Evolutionary conservation across 106 monocot genomes (phyloP), one percentile per base, ranked within the genome.

Genomic region (Vanilla planifolia): DNA sequence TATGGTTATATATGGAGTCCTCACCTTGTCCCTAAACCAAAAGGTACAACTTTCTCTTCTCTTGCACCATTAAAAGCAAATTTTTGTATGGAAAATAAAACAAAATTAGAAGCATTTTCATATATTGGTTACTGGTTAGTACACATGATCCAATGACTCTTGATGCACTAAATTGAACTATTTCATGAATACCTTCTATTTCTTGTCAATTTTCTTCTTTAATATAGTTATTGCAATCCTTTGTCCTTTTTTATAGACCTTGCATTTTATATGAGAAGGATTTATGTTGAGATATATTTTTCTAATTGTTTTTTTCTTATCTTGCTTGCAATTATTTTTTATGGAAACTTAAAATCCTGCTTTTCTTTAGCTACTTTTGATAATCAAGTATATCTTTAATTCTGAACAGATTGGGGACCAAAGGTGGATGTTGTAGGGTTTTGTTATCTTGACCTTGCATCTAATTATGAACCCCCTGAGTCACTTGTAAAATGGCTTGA

Each of bases 401-500:
- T 48, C 2, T 30, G 43, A 73, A 35, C 73, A 92, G 86, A 92
- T 60, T 92, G 87, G 87, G 87, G 92, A 26, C 71, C 87, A 19
- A 83, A 83, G 61, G 68, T 92, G 57, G 87, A 92, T 66, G 81
- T 87, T 36, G 92, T 88, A 64, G 92, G 92, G 5, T 92, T 86
- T 84, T 92, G 80, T 70, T 92, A 87, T 56, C 82, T 92, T 68
- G 83, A 92, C 64, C 78, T 92, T 59, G 84, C 86, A 55, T 77
- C 92, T 71, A 92, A 88, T 44, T 88, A 81, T 68, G 65, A 73
- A 65, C 87, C 92, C 24, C 84, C 84, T 16, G 72, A 84, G 51
- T 15, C 48, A 45, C 87, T 88, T 62, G 64, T 81, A 16, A 73
- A 77, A 79, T 92, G 92, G 92, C 72, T 92, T 45, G 63, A 73